These are phyloP conservation scores for Isatis lusitanica DNA, from an alignment of 441 rosid species.

Conservation along the genomic window DNA sequence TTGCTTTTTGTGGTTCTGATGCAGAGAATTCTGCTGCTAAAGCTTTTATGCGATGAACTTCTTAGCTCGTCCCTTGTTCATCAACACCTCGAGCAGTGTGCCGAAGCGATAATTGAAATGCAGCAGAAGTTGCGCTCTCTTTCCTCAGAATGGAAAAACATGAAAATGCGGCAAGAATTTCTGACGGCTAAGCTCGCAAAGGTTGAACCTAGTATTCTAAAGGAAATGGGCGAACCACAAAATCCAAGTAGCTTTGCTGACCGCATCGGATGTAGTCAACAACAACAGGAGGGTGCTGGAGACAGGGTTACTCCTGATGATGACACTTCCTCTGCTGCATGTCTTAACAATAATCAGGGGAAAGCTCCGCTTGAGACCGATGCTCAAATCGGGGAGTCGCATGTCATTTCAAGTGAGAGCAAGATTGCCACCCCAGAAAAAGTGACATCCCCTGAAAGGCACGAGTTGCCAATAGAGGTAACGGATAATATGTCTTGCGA, in stretches of 20 bases:
- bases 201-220: conserved; percentile 41
- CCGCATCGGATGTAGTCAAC: conserved; percentile 34
- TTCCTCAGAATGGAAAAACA: conserved; percentile 63
- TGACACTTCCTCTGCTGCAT: conserved; percentile 36
- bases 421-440: conserved; percentile 40
- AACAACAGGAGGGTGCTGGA: conserved; percentile 36
- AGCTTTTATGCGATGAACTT: conserved; percentile 89
- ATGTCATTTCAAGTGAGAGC: conserved; percentile 35
- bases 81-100: conserved; percentile 94
- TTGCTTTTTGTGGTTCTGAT: conserved; percentile 33
- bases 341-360: conserved; percentile 12
- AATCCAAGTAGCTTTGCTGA: conserved; percentile 25
- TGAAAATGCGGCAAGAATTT: conserved; percentile 71
- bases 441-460: conserved; percentile 38
- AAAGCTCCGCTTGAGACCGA: conserved; percentile 14
- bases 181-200: conserved; percentile 64
- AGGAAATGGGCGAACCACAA: conserved; percentile 48
- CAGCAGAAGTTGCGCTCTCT: conserved; percentile 87
- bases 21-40: conserved; percentile 87
- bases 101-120: conserved; percentile 70
- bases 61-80: conserved; percentile 79
- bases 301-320: conserved; percentile 44
- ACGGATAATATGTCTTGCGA: conserved; percentile 39
- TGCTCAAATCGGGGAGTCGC: conserved; percentile 33
- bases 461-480: conserved; percentile 41